Conservation (phyloP, 2,329 filamentous ascomycete species). For the Arthrobotrys sphaeroides region DNA sequence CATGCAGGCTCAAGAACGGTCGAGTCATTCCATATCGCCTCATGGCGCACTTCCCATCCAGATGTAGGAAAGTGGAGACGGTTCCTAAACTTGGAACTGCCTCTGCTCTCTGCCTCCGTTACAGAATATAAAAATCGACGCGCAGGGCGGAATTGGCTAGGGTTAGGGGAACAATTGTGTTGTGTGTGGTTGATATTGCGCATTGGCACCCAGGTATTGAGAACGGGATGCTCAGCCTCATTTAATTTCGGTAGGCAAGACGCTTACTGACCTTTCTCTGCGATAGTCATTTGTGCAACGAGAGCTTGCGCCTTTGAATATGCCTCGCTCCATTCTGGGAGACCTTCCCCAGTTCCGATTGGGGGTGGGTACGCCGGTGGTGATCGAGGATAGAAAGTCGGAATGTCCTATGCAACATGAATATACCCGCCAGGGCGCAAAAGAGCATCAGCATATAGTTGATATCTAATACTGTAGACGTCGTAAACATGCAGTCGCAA, state of each 20-base stretch:
- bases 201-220: slow-evolving; percentile 34
- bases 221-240: slow-evolving; percentile 49
- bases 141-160: slow-evolving; percentile 1
- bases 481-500: slow-evolving; percentile 8
- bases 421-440: slow-evolving; percentile 7
- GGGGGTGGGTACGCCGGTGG: slow-evolving; percentile 51
- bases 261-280: slow-evolving; percentile 70
- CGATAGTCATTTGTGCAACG: slow-evolving; percentile 79
- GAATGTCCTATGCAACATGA: slow-evolving; percentile 30
- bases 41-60: neutral
- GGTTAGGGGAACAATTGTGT: slow-evolving; percentile 20
- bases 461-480: neutral
- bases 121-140: slow-evolving; percentile 9
- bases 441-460: slow-evolving; percentile 35
- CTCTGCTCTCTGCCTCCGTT: slow-evolving; percentile 3
- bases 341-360: slow-evolving; percentile 58
- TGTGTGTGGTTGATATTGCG: slow-evolving; percentile 45
- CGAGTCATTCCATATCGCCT: slow-evolving; percentile 40
- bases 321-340: slow-evolving; percentile 72
- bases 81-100: slow-evolving; percentile 50
- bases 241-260: slow-evolving; percentile 37
- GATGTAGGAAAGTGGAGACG: slow-evolving; percentile 49
- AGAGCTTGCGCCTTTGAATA: slow-evolving; percentile 75
- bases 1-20: slow-evolving; percentile 42
- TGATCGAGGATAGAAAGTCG: slow-evolving; percentile 42